A percentile compares a stretch with the other conserved stretches of the same genome.
These are phyloP conservation scores for Nigrograna mackinnonii DNA, from an alignment of 2,329 filamentous ascomycete genomes.

Conservation along the genomic window DNA sequence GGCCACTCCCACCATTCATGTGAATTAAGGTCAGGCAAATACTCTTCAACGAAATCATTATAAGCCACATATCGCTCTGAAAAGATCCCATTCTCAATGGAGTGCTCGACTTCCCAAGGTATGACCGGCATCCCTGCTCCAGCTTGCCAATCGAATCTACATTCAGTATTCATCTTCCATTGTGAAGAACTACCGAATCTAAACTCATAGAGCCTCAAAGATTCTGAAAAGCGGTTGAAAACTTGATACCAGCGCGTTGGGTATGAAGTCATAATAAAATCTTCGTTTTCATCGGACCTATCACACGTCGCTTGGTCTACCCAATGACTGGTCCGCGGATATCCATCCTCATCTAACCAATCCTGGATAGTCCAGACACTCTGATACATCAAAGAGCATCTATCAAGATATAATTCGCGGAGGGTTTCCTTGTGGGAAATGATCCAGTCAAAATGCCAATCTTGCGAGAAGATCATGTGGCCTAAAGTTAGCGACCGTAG, in stretches of 20 bases:
- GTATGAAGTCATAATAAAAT: background rate
- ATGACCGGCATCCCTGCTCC: conserved; percentile 4
- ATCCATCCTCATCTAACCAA: conserved; percentile 11
- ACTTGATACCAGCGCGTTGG: conserved; percentile 8
- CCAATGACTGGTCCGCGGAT: background rate
- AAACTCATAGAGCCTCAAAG: conserved; percentile 4
- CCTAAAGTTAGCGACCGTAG: conserved; percentile 8
- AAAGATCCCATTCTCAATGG: conserved; percentile 7
- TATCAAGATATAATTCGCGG: conserved; percentile 9
- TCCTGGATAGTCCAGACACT: background rate
- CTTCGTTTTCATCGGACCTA: background rate
- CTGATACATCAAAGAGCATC: conserved; percentile 10
- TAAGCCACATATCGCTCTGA: conserved; percentile 6
- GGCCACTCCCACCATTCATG: too few relatives aligned
- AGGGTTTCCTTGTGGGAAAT: conserved; percentile 7
- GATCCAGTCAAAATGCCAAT: conserved; percentile 13
- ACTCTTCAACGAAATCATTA: too few relatives aligned
- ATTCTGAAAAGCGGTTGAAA: conserved; percentile 4
- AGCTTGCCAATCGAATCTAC: background rate
- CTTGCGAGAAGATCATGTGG: conserved; percentile 5
- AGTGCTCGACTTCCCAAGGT: conserved; percentile 9
- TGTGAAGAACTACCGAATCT: conserved; percentile 8
- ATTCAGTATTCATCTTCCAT: conserved; percentile 4
- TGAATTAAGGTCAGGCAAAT: too few relatives aligned
- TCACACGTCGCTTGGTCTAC: background rate